phyloP scores from a whole-genome alignment of 2,329 filamentous ascomycete species.

The Podosphaera xanthii region DNA sequence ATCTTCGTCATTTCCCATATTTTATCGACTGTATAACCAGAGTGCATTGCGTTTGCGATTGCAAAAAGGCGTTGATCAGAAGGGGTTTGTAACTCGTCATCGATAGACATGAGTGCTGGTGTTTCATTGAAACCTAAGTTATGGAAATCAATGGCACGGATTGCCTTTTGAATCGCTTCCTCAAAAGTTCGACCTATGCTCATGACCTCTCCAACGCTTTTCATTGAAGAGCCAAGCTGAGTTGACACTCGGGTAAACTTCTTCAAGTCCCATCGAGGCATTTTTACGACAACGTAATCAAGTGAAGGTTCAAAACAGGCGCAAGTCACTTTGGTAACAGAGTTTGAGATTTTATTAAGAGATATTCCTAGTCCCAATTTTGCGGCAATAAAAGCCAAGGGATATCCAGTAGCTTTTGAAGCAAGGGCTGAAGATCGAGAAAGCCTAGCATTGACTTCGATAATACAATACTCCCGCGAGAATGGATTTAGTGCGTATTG shows the following conservation, averaged over 20 bases:
- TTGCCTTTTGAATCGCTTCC: slow-evolving; percentile 96
- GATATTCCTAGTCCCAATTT: slow-evolving; percentile 91
- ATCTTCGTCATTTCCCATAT: slow-evolving; percentile 98
- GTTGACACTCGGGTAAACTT: slow-evolving; percentile 96
- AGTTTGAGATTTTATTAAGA: slow-evolving; percentile 88
- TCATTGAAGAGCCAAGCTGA: slow-evolving; percentile 93
- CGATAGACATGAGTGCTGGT: slow-evolving; percentile 78
- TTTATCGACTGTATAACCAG: slow-evolving; percentile 82
- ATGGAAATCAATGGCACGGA: slow-evolving; percentile 81
- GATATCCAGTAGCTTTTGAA: slow-evolving; percentile 93
- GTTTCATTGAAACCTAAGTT: slow-evolving; percentile 91
- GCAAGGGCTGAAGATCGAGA: slow-evolving; percentile 88
- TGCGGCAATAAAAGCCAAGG: slow-evolving; percentile 84
- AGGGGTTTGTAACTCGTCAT: slow-evolving; percentile 86
- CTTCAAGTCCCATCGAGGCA: slow-evolving; percentile 95
- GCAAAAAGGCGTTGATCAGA: slow-evolving; percentile 95
- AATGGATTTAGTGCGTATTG: slow-evolving; percentile 94
- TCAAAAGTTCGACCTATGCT: slow-evolving; percentile 91
- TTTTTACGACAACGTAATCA: slow-evolving; percentile 97
- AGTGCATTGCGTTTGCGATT: slow-evolving; percentile 91
- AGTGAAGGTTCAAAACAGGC: slow-evolving; percentile 97
- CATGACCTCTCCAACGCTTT: slow-evolving; percentile 99
- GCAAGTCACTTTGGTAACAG: slow-evolving; percentile 83
- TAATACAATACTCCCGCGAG: slow-evolving; percentile 93
- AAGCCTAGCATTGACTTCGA: slow-evolving; percentile 92